Percentiles rank a stretch among this genome's conserved stretches.
Conservation (phyloP, 2,329 filamentous ascomycete species). For the Acrodontium crateriforme region DNA sequence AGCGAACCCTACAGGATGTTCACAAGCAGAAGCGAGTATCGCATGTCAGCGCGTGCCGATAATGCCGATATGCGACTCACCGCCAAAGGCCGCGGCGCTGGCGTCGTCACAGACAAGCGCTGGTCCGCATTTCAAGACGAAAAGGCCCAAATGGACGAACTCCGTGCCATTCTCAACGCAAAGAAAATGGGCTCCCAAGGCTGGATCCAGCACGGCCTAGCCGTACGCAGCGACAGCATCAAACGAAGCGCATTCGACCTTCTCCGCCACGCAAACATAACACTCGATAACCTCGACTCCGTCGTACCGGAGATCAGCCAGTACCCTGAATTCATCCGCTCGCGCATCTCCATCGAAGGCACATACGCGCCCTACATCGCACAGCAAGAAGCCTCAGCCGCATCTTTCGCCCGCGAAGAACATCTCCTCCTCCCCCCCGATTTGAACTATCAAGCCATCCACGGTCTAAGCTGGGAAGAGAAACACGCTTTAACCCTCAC, state of each 20-base stretch:
- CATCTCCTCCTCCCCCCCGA: constrained; percentile 55
- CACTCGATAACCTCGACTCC: constrained; percentile 43
- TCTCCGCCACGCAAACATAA: constrained; percentile 51
- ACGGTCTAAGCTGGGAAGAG: constrained; percentile 69
- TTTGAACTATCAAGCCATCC: constrained; percentile 60
- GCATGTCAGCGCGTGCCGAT: constrained; percentile 81
- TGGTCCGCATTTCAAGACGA: constrained; percentile 60
- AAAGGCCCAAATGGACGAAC: constrained; percentile 50
- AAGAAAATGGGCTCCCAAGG: constrained; percentile 45
- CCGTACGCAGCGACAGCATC: constrained; percentile 50
- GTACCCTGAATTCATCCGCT: constrained; percentile 46
- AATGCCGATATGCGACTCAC: constrained; percentile 88
- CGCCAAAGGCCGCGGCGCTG: constrained; percentile 57
- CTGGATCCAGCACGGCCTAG: constrained; percentile 61
- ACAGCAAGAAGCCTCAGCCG: constrained; percentile 53
- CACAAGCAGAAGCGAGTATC: constrained; percentile 87
- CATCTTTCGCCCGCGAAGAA: constrained; percentile 63
- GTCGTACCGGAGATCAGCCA: constrained; percentile 41
- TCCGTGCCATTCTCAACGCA: constrained; percentile 47
- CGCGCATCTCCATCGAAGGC: constrained; percentile 66
- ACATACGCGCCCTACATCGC: constrained; percentile 76
- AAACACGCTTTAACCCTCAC: constrained; percentile 54
- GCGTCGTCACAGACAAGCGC: constrained; percentile 63
- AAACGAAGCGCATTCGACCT: constrained; percentile 66
- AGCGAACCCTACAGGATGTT: constrained; percentile 98